Percentiles rank a stretch among this genome's conserved stretches.
Conservation (phyloP, 441 rosid species). For the Euphorbia corollata region DNA sequence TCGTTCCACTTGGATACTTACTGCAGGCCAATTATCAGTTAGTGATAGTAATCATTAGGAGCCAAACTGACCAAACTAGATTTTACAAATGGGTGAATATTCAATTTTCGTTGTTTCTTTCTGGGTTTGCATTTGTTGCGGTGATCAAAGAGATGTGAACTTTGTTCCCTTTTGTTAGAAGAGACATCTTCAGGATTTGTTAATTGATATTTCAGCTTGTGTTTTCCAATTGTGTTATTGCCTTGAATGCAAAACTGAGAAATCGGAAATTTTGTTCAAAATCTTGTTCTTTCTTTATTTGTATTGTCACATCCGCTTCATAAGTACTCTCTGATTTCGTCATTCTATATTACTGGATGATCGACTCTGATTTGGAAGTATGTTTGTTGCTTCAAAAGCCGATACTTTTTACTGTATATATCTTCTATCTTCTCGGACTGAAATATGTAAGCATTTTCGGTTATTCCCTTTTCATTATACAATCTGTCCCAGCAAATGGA, state of each 20-base stretch:
- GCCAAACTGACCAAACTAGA: slow-evolving; percentile 25
- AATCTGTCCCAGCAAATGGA: too few relatives aligned
- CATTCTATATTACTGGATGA: too few relatives aligned
- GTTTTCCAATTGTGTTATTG: not conserved
- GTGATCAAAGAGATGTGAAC: not conserved
- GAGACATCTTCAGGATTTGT: not conserved
- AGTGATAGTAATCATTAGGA: slow-evolving; percentile 13
- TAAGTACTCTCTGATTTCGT: too few relatives aligned
- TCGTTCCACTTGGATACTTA: slow-evolving; percentile 18
- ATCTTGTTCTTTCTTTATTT: not conserved
- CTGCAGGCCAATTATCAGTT: slow-evolving; percentile 8
- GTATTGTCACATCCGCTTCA: not conserved
- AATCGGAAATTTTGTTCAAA: not conserved
- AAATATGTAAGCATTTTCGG: too few relatives aligned
- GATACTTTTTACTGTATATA: too few relatives aligned
- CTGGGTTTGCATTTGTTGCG: slow-evolving; percentile 10
- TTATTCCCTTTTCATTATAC: too few relatives aligned
- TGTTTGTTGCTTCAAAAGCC: too few relatives aligned
- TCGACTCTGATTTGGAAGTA: too few relatives aligned
- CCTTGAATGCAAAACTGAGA: not conserved
- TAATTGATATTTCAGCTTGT: not conserved
- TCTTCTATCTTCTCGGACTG: too few relatives aligned
- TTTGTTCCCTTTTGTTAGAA: not conserved
- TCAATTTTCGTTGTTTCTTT: slow-evolving; percentile 7
- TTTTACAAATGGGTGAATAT: slow-evolving; percentile 5